Evolutionary conservation across 768 basidiomycete genomes (phyloP), one percentile per base, ranked within the genome.

Genomic region (Tephrocybe rancida): DNA sequence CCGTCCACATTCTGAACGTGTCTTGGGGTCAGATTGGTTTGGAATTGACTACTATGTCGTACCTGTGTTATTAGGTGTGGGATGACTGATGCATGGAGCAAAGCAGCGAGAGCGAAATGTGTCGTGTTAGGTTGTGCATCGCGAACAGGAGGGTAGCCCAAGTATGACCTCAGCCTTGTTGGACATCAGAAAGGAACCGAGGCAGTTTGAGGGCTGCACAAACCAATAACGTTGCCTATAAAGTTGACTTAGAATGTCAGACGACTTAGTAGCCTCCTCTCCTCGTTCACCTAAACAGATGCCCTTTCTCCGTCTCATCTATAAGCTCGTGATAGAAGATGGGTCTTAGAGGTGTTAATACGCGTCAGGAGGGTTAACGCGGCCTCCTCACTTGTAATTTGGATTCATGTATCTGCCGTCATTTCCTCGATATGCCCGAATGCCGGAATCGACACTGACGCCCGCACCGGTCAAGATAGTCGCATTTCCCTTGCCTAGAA

Each of bases 401-500:
- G 89, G 90, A 63, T 93, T 91, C 83, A 90, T 84, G 69, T 93
- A 93, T 58, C 87, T 75, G 14, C 95, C 95, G 64, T 95, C 90
- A 56, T 76, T 67, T 34, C 95, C 95, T 52, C 95, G 76, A 70
- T 98, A 97, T n/a, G 95, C 94, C 59, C 92, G 78, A 55, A 98
- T 96, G 41, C 96, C 96, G 24, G 90, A 92, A 69, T 98, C 96
- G 25, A 98, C 95, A 67, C 90, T 92, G 59, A 97, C 91, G 6
- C 96, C 96, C 0, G 96, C 96, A 2, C 95, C 95, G 0, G 93
- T 95, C 50, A 98, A 67, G 14, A 94, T 73, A 0, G 87, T 73
- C 44, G 84, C 83, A 67, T 84, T 87, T n/a, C 92, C 92, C 3
- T 76, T 71, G 0, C 76, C 70, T 18, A 96, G 68, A 61, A 95